Evolutionary conservation across 108 stramenopile genomes (phyloP).

Genomic region (Nitzschia sp.): DNA sequence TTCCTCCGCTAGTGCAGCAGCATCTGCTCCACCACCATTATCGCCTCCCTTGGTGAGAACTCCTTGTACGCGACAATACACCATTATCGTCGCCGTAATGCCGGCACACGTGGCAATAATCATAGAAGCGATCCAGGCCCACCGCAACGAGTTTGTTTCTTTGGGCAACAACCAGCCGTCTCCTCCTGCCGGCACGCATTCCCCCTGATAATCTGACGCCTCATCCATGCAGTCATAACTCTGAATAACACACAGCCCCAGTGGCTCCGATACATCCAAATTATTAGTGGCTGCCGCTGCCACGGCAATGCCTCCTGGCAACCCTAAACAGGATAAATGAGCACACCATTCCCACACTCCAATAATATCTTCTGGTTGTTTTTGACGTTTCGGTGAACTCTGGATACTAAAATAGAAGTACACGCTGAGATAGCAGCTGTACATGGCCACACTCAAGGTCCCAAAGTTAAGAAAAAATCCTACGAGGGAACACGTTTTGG

Average conservation of each 20-base stretch:
- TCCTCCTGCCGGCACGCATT: background rate
- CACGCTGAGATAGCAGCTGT: constrained; percentile 49
- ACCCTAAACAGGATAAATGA: background rate
- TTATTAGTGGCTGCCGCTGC: background rate
- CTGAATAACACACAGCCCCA: constrained; percentile 9
- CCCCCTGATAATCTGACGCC: background rate
- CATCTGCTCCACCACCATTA: background rate
- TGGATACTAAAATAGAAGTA: constrained; percentile 45
- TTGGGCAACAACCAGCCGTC: constrained; percentile 1
- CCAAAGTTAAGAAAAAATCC: constrained; percentile 64
- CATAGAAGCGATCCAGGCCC: background rate
- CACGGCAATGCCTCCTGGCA: constrained; percentile 18
- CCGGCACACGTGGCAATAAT: background rate
- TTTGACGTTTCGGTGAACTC: constrained; percentile 20
- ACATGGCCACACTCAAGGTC: constrained; percentile 41
- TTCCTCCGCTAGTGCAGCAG: constrained; percentile 5
- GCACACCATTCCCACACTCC: constrained; percentile 23
- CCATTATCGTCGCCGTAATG: background rate
- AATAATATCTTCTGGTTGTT: constrained; percentile 23
- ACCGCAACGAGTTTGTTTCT: background rate
- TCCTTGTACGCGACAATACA: background rate
- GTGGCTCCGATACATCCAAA: background rate
- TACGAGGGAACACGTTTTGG: constrained; percentile 35
- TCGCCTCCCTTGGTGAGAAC: background rate
- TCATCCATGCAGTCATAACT: constrained; percentile 1